Base-by-base conservation (phyloP, 257 asterid genomes). In the Ilex aquifolium region DNA sequence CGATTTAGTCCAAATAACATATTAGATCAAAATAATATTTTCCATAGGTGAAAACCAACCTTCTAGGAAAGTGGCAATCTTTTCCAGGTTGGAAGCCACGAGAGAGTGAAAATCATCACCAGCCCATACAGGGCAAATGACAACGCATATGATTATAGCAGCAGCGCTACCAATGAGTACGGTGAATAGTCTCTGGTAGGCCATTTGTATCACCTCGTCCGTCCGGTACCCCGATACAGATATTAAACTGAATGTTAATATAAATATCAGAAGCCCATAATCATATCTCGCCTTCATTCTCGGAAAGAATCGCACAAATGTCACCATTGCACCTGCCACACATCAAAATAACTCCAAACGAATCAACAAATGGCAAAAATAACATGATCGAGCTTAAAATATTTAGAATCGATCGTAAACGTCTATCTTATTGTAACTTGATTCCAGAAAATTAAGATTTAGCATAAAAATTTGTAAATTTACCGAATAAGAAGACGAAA, bases 81-180 rank as follows among this genome's bases (percentile, higher is more conserved):
- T 90, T 48, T 87, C 87, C 3, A 90, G 65, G 61, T 82, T 87
- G 29, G 76, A 62, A 12, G 90, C 89, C 11, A 85, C 63, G 36
- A 76, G 59, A 10, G 79, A 67, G 48, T 87, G 94, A 54, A 89
- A 85, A 68, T 89, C 91, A 32, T 71, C 72, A 32, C 95, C 97
- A 54, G 95, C 95, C 95, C 97, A 87, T 6, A 82, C 82, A 0
- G 95, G 97, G 59, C 77, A 77, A 31, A 87, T 60, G 8, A 82
- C 42, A 17, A 80, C 59, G 57, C 86, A 83, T 13, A 79, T 56
- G 46, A 77, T 50, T 0, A 90, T 0, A 0, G 92, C 32, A 30
- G 72, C 76, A 5, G 44, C 44, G 12, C 82, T 86, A 40, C 97
- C 95, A 7, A 90, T 75, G n/a, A 76, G 63, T 50, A 87, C 69